phyloP scores from a whole-genome alignment of 306 rosid species.

The Abrus pulchellus region DNA sequence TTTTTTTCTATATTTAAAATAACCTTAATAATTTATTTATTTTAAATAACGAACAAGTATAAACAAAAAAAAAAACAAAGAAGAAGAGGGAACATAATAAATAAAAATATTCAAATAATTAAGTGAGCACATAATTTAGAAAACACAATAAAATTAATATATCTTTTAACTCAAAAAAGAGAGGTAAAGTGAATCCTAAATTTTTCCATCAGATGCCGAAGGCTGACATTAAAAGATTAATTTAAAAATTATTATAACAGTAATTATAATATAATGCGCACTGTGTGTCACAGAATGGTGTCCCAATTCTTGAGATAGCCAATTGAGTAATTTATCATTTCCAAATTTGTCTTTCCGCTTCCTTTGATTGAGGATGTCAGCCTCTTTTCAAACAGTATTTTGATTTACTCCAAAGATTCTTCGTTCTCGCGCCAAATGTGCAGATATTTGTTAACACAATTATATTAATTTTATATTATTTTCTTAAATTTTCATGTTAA shows the following conservation, averaged over 20 bases:
- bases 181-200: too few species aligned
- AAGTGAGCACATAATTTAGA: too few species aligned
- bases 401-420: conserved; percentile 8
- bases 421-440: background rate
- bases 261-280: background rate
- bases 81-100: too few species aligned
- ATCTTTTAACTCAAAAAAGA: background rate
- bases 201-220: background rate
- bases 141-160: too few species aligned
- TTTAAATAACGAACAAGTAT: too few species aligned
- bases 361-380: conserved; percentile 7
- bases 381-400: background rate
- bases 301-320: background rate
- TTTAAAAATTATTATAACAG: background rate
- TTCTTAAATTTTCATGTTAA: too few species aligned
- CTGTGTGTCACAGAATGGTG: background rate
- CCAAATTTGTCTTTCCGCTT: background rate
- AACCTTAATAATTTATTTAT: too few species aligned
- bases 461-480: too few species aligned
- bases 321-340: conserved; percentile 16
- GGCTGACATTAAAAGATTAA: background rate
- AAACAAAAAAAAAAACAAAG: too few species aligned
- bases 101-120: too few species aligned
- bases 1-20: too few species aligned
- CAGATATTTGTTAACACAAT: background rate